Conservation (phyloP, 257 asterid genomes). For the Solanum chiquidenum region DNA sequence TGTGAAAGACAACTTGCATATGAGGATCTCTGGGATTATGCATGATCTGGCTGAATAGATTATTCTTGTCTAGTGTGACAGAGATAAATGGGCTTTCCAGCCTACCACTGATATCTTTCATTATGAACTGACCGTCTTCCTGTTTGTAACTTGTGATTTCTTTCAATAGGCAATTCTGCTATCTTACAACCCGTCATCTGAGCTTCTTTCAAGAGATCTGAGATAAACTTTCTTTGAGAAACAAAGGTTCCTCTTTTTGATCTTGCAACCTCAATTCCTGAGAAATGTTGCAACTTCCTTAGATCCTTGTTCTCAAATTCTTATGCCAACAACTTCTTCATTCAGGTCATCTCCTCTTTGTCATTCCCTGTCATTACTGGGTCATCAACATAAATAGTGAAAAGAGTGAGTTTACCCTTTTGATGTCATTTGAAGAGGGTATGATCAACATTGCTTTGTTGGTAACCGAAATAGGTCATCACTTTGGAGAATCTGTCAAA, state of each 20-base stretch:
- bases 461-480: background rate
- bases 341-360: background rate
- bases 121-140: background rate
- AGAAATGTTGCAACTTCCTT: too few relatives aligned
- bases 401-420: background rate
- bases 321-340: background rate
- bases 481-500: background rate
- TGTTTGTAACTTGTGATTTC: background rate
- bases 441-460: background rate
- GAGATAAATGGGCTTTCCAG: background rate
- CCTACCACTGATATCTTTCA: background rate
- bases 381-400: background rate
- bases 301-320: background rate
- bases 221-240: too few relatives aligned
- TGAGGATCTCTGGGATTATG: background rate
- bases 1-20: background rate
- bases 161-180: too few relatives aligned
- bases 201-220: too few relatives aligned
- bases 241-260: too few relatives aligned
- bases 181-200: too few relatives aligned
- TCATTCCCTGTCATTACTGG: background rate
- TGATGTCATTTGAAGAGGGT: background rate
- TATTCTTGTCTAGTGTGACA: background rate
- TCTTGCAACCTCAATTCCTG: too few relatives aligned
- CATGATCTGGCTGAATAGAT: background rate